A percentile compares a stretch with the other conserved stretches of the same genome.
These are phyloP conservation scores for Apophysomyces elegans DNA, from an alignment of 371 early-diverging fungal species.

Conservation along the genomic window DNA sequence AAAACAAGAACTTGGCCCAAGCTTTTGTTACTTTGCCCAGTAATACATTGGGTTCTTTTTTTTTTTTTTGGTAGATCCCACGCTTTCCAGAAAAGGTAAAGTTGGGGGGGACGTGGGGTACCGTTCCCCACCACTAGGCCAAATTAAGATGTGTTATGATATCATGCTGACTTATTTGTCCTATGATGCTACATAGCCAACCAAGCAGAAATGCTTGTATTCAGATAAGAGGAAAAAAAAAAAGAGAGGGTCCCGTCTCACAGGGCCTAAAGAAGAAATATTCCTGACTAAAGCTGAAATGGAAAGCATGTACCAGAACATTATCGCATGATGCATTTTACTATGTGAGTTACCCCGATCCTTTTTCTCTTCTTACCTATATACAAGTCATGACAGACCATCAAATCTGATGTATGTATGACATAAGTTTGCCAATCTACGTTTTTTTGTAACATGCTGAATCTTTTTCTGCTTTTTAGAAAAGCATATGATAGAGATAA, in stretches of 20 bases:
- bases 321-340: background rate
- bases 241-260: slow-evolving; percentile 7
- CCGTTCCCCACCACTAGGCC: background rate
- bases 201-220: background rate
- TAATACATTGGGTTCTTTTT: background rate
- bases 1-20: background rate
- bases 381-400: no score
- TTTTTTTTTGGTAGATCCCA: background rate
- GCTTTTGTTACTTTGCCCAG: background rate
- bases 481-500: no score
- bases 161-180: background rate
- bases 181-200: background rate
- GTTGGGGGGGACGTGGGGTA: slow-evolving; percentile 7
- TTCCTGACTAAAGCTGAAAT: no score
- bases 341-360: no score
- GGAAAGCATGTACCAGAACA: background rate
- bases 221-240: background rate
- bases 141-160: background rate
- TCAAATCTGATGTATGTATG: no score
- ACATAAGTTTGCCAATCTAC: no score
- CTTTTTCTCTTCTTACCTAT: no score
- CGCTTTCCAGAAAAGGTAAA: slow-evolving; percentile 5
- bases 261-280: background rate
- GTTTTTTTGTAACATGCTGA: no score
- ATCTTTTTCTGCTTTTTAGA: no score